A percentile compares a stretch with the other conserved stretches of the same genome.
Evolutionary conservation across 2,329 filamentous ascomycete species (phyloP).

Genomic region (Diaporthe ilicicola): DNA sequence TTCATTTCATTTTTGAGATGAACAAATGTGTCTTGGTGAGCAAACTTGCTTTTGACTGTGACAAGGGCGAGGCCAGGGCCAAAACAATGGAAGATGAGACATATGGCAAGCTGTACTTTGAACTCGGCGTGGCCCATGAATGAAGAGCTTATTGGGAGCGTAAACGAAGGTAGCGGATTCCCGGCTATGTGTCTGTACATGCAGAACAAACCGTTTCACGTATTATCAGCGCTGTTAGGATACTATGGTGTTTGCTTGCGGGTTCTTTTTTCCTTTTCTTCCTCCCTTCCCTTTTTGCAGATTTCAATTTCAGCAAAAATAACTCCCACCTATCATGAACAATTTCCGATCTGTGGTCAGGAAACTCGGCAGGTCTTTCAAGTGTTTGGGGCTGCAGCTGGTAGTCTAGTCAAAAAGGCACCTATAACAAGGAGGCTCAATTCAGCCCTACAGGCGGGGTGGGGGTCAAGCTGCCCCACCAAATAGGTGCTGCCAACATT

Average conservation of each 20-base stretch:
- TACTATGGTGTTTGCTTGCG: no score
- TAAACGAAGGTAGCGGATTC: not conserved
- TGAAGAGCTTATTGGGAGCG: no score
- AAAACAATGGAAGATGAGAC: not conserved
- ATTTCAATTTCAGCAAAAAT: no score
- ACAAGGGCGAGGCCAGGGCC: not conserved
- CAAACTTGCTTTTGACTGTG: not conserved
- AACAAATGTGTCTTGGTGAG: not conserved
- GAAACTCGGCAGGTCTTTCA: no score
- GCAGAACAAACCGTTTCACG: not conserved
- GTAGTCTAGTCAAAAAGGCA: no score
- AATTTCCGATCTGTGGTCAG: no score
- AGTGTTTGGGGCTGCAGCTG: no score
- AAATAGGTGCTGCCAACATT: not conserved
- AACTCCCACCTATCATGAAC: no score
- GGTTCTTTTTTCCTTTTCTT: no score
- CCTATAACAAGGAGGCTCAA: not conserved
- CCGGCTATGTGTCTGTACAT: not conserved
- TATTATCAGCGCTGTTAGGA: no score
- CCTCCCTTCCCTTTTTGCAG: no score
- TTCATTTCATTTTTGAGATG: not conserved
- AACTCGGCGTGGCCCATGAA: no score
- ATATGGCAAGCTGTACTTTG: not conserved
- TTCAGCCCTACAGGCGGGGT: constrained; percentile 5
- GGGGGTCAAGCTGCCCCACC: not conserved